phyloP scores from a whole-genome alignment of 169 alveolate genomes.

The Toxoplasma gondii region DNA sequence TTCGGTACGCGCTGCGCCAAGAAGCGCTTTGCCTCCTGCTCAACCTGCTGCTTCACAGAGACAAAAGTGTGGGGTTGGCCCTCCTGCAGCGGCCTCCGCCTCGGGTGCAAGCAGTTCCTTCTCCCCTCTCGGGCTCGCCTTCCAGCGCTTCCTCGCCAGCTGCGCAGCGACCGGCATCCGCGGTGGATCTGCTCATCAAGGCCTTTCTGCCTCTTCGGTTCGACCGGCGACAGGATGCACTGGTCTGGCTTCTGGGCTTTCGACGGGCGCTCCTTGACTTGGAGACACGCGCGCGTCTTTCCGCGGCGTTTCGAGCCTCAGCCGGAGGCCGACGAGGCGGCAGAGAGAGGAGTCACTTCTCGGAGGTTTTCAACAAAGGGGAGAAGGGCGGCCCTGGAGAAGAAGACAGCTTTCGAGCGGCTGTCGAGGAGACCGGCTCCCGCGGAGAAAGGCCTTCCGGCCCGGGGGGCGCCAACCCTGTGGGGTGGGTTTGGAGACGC shows the following conservation, averaged over 20 bases:
- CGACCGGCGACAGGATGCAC: slow-evolving; percentile 20
- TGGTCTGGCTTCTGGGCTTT: slow-evolving; percentile 19
- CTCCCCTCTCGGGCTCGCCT: neutral
- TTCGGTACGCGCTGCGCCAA: slow-evolving; percentile 25
- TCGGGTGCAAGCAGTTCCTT: neutral
- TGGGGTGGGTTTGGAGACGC: neutral
- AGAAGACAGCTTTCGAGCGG: neutral
- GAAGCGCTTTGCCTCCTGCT: neutral
- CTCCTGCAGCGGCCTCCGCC: neutral
- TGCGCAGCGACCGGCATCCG: neutral
- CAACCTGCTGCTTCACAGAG: neutral
- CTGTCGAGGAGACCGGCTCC: neutral
- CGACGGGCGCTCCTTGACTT: neutral
- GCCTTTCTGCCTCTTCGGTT: slow-evolving; percentile 10
- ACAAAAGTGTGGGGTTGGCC: neutral
- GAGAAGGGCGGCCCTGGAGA: neutral
- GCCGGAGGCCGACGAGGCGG: neutral
- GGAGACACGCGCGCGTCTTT: neutral
- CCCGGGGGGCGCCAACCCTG: neutral
- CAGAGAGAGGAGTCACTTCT: neutral
- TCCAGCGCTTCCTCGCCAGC: neutral
- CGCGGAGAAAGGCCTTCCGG: neutral
- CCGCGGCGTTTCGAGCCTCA: neutral
- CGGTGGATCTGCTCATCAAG: neutral
- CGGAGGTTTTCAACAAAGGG: neutral